Base-by-base conservation (phyloP, 768 basidiomycete species). In the Lactifluus echinatus region DNA sequence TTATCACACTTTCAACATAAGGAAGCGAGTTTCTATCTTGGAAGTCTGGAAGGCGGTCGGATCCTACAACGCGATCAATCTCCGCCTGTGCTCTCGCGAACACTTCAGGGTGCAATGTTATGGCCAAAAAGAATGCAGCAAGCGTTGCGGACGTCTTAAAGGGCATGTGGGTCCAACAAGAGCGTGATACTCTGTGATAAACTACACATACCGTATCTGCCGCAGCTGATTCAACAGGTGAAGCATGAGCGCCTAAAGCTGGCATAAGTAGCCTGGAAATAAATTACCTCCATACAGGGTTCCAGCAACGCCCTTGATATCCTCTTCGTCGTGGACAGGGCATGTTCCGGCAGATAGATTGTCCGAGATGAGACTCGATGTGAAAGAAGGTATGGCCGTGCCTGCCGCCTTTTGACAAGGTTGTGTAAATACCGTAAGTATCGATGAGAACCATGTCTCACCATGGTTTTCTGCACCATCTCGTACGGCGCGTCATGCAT, bases 71-170 rank as follows among this genome's bases (percentile, higher is more conserved):
- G 14, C 34, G 28, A 40, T 70, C 69, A 44, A 70, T 59, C 43
- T 70, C 66, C 24, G 63, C 66, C 45, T 68, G 69, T 3, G 65
- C 66, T 36, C 53, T 61, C 5, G 47, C 50, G 50, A 67, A 64
- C 8, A 65, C 60, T 0, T 63, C 62, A 10, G 67, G 67, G 49
- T 66, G 57, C 39, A 57, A 37, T 34, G 46, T 52, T 60, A 65
- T 64, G 28, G 59, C 54, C 44, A 65, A 55, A 50, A 64, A 51
- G 50, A 65, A 62, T 23, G 63, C 15, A 12, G 42, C 33, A 24
- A 64, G 40, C 2, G 61, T 57, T 23, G 63, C 59, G 28, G 56
- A 39, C 8, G 63, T 64, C 63, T 64, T n/a, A 14, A 36, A 48
- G 17, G 10, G 26, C n/a, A 53, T 17, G 44, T 33, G 42, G 12